Evolutionary conservation across 768 basidiomycete species (phyloP), one percentile per base, ranked within the genome.

Genomic region (Tricholomella constricta): DNA sequence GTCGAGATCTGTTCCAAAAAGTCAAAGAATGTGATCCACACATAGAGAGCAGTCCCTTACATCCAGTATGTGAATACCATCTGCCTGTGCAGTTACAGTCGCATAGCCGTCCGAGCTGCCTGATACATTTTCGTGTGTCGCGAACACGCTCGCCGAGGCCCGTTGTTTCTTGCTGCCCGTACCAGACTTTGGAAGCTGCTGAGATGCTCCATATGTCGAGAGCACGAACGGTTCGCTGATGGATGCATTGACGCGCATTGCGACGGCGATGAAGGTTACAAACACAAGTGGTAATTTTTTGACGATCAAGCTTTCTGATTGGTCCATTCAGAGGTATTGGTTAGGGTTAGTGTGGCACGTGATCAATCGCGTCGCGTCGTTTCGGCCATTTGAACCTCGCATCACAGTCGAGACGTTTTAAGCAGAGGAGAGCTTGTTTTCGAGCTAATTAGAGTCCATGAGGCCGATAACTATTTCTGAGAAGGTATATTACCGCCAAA

Each of bases 41-140:
- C 15, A 14, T 8, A 34, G 56, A 42, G 45, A 51, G 25, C 29
- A 17, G n/a, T n/a, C n/a, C n/a, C 79, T 61, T 63, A 91, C 89
- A 65, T 91, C 86, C 52, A 88, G 67, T 40, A 92, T 65, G 69
- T 92, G 88, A 34, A 91, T 72, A 26, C 90, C 90, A 51, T 92
- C 88, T 57, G 78, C 80, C 55, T 90, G 88, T 11, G 78, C 85
- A 12, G 87, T 79, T 49, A 89, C 76, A 1, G 87, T 87, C 36
- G 80, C 84, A 73, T 78, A 79, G 23, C 83, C 80, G 34, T 86
- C 83, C 37, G 70, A 64, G 40, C 65, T 73, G 43, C 63, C 60
- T 41, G 67, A 65, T 12, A 69, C 62, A 35, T 64, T 68, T 51
- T 63, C 64, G 27, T 76, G 68, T 3, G 69, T 67, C 23, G 73